Evolutionary conservation across 176 grass and related monocot genomes (phyloP).

Genomic region (maize (Zea mays)): DNA sequence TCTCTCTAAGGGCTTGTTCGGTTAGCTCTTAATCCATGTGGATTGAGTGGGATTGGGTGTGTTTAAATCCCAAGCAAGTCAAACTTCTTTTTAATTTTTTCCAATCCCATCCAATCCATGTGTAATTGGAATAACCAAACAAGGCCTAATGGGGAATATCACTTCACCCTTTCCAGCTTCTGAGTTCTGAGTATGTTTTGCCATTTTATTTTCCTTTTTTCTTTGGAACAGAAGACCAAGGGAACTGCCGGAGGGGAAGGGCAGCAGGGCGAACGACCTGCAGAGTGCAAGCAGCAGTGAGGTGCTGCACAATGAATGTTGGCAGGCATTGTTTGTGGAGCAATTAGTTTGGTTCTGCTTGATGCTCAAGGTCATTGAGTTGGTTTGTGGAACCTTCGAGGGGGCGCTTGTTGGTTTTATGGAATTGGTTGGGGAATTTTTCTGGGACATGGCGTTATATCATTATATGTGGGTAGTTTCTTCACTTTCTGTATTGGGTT

Average conservation of each 20-base stretch:
- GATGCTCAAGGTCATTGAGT: no score
- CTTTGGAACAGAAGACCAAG: slow-evolving; percentile 53
- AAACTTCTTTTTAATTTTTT: no score
- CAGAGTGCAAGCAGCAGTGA: slow-evolving; percentile 95
- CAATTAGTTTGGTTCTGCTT: no score
- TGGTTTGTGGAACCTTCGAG: slow-evolving; percentile 36
- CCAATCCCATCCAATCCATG: no score
- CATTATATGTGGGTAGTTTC: slow-evolving; percentile 33
- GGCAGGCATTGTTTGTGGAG: no score
- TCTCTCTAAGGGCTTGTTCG: no score
- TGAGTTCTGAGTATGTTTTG: not conserved
- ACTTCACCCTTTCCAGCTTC: not conserved
- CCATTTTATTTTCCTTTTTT: not conserved
- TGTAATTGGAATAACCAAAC: no score
- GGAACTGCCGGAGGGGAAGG: slow-evolving; percentile 51
- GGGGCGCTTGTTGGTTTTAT: slow-evolving; percentile 21
- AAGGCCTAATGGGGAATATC: not conserved
- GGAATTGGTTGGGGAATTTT: slow-evolving; percentile 42
- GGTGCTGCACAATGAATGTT: not conserved
- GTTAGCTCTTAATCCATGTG: no score
- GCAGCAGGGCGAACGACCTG: slow-evolving; percentile 67
- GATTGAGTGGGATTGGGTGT: no score
- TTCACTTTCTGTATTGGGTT: slow-evolving; percentile 27
- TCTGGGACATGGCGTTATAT: slow-evolving; percentile 20
- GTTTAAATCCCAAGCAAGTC: no score